These are phyloP conservation scores for Pelargonium nanum DNA, from an alignment of 345 rosid genomes.

Conservation along the genomic window DNA sequence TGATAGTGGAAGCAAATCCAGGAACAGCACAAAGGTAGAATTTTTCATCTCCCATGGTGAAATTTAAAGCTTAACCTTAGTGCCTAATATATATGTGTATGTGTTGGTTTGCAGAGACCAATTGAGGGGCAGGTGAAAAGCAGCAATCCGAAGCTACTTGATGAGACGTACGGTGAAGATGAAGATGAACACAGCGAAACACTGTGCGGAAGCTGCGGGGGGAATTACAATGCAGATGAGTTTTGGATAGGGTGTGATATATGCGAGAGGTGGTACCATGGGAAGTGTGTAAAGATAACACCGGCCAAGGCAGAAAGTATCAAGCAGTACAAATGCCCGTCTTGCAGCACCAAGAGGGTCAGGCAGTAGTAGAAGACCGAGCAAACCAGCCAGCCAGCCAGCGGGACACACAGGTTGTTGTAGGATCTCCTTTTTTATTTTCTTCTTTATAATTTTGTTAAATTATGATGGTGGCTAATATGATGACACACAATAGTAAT, in stretches of 20 bases:
- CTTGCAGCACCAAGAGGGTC: conserved; percentile 64
- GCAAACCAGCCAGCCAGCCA: too few relatives aligned
- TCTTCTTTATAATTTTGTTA: conserved; percentile 8
- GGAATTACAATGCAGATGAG: conserved; percentile 63
- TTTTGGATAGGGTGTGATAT: conserved; percentile 87
- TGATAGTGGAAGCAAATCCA: conserved; percentile 81
- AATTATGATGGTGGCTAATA: not conserved
- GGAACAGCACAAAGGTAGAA: conserved; percentile 60
- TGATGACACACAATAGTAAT: too few relatives aligned
- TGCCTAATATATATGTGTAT: not conserved
- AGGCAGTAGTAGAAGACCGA: conserved; percentile 24
- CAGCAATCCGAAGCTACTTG: conserved; percentile 41
- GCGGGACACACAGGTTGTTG: not conserved
- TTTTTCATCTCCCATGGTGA: not conserved
- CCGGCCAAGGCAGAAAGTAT: conserved; percentile 79
- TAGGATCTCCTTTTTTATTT: not conserved
- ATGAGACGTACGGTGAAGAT: conserved; percentile 56
- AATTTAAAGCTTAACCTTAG: not conserved
- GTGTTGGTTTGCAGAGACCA: conserved; percentile 43
- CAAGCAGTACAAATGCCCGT: conserved; percentile 81
- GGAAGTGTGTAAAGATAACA: conserved; percentile 78
- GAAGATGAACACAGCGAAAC: conserved; percentile 84
- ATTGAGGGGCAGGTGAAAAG: conserved; percentile 51
- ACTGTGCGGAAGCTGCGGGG: conserved; percentile 76
- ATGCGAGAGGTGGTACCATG: conserved; percentile 88